Conservation (phyloP, 2,329 filamentous ascomycete species). For the Exophiala sp. region DNA sequence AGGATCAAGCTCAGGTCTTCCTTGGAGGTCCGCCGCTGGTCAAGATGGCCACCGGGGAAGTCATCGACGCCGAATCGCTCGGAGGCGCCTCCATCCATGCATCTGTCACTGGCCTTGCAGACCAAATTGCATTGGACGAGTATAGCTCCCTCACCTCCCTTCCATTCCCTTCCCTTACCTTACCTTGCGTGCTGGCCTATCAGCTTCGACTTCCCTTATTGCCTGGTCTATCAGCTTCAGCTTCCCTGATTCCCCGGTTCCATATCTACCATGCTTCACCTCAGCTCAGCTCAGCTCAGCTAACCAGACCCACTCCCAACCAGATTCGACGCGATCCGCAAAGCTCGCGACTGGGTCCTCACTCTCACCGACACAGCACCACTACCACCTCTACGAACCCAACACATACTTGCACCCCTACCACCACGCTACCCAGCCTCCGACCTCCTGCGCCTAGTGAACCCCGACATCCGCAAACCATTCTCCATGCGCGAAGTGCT, state of each 20-base stretch:
- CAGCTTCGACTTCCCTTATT: not conserved
- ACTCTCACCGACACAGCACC: constrained; percentile 21
- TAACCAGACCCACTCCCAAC: constrained; percentile 16
- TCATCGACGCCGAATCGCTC: constrained; percentile 39
- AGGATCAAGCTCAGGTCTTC: constrained; percentile 43
- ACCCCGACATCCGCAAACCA: constrained; percentile 39
- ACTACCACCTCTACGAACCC: not conserved
- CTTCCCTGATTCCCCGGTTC: no score
- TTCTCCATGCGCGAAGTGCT: constrained; percentile 39
- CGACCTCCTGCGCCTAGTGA: constrained; percentile 37
- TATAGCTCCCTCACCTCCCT: no score
- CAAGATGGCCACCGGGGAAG: constrained; percentile 45
- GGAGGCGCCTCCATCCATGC: constrained; percentile 42
- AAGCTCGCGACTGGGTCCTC: constrained; percentile 37
- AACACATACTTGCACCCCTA: constrained; percentile 5
- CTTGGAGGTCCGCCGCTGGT: constrained; percentile 43
- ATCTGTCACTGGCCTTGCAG: constrained; percentile 39
- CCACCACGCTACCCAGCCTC: constrained; percentile 35
- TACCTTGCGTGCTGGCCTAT: no score
- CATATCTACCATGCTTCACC: no score
- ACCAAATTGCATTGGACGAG: constrained; percentile 43
- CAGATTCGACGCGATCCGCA: constrained; percentile 38
- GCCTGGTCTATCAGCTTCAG: no score
- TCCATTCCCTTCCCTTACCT: no score
- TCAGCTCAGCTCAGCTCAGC: no score